These are phyloP conservation scores for Raffaelea arxii DNA, from an alignment of 2,329 filamentous ascomycete genomes.

Conservation along the genomic window DNA sequence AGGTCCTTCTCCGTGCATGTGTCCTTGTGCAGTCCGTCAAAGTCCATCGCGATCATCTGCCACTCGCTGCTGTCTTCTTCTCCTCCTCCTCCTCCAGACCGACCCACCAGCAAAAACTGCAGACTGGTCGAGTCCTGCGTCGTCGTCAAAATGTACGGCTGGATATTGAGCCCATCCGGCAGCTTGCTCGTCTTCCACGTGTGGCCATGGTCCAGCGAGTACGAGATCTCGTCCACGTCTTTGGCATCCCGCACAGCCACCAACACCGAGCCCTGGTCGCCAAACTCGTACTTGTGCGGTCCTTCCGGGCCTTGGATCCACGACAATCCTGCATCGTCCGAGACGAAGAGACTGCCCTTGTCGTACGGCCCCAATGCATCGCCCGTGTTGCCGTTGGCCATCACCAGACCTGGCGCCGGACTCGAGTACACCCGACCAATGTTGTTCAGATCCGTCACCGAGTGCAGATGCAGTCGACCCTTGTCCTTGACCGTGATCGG, in stretches of 20 bases:
- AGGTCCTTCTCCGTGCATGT: slow-evolving; percentile 72
- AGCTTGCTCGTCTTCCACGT: slow-evolving; percentile 68
- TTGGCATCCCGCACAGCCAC: slow-evolving; percentile 71
- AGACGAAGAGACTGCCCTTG: slow-evolving; percentile 76
- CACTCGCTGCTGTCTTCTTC: slow-evolving; percentile 43
- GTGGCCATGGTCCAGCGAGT: slow-evolving; percentile 84
- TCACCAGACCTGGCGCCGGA: slow-evolving; percentile 82
- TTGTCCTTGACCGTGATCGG: slow-evolving; percentile 53
- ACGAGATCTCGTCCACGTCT: slow-evolving; percentile 50
- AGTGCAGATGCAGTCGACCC: slow-evolving; percentile 71
- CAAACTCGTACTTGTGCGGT: slow-evolving; percentile 93
- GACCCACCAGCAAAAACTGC: slow-evolving; percentile 74
- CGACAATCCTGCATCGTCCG: slow-evolving; percentile 78
- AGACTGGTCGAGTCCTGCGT: slow-evolving; percentile 87
- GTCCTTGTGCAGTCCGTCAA: slow-evolving; percentile 67
- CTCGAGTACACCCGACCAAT: slow-evolving; percentile 85
- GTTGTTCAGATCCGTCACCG: slow-evolving; percentile 76
- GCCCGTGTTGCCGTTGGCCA: slow-evolving; percentile 90
- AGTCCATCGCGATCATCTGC: slow-evolving; percentile 70
- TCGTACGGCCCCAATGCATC: slow-evolving; percentile 58
- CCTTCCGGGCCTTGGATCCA: slow-evolving; percentile 70
- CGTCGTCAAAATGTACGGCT: slow-evolving; percentile 69
- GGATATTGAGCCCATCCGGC: slow-evolving; percentile 55
- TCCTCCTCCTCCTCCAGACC: too few relatives aligned
- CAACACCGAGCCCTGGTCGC: slow-evolving; percentile 82